A percentile compares a stretch with the other conserved stretches of the same genome.
Conservation (phyloP, 768 basidiomycete species). For the Lentinula boryana region DNA sequence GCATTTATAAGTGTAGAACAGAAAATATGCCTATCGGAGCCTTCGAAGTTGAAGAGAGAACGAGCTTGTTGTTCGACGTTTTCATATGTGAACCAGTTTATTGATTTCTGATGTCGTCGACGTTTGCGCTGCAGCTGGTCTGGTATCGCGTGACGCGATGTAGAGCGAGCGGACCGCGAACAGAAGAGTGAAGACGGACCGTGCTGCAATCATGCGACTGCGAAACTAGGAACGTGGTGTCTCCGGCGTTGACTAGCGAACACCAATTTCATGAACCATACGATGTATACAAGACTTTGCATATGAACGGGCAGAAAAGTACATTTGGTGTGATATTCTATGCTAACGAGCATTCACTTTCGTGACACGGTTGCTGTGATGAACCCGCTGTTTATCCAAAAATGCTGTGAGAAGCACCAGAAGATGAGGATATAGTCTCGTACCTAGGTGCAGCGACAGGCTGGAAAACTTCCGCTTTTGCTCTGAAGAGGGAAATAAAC, state of each 20-base stretch:
- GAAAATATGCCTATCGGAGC: too few species aligned
- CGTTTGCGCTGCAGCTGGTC: not conserved
- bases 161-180: not conserved
- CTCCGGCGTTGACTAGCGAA: too few species aligned
- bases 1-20: not conserved
- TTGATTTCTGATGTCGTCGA: not conserved
- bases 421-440: slow-evolving; percentile 21
- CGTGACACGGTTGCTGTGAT: slow-evolving; percentile 56
- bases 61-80: not conserved
- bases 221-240: too few species aligned
- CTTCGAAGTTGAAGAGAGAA: too few species aligned
- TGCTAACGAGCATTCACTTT: slow-evolving; percentile 18
- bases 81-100: not conserved
- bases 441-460: slow-evolving; percentile 85
- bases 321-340: not conserved
- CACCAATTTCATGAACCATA: too few species aligned
- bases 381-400: slow-evolving; percentile 36
- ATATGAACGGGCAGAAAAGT: too few species aligned
- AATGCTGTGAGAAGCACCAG: slow-evolving; percentile 10
- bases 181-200: not conserved
- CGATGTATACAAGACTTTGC: too few species aligned
- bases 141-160: not conserved
- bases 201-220: not conserved
- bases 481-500: slow-evolving; percentile 28
- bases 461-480: slow-evolving; percentile 79